phyloP scores from a whole-genome alignment of 2,329 filamentous ascomycete species.

The Neofusicoccum umdonicola region DNA sequence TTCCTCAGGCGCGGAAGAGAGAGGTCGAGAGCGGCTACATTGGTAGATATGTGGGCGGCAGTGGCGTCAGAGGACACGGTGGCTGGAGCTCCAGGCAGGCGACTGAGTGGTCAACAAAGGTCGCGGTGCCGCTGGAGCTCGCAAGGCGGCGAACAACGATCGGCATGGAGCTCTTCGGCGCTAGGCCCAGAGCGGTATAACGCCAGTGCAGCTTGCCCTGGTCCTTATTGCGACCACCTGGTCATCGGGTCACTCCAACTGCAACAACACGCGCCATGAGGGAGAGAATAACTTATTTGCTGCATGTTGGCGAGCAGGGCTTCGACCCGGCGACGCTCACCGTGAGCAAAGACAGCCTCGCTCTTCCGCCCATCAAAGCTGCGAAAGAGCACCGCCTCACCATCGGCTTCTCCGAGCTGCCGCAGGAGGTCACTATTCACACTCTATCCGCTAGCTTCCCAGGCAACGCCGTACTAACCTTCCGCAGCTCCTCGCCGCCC shows the following conservation, averaged over 20 bases:
- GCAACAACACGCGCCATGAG: conserved; percentile 54
- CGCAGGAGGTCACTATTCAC: conserved; percentile 53
- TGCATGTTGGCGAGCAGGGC: conserved; percentile 54
- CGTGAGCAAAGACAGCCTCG: conserved; percentile 54
- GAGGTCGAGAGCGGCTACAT: conserved; percentile 2
- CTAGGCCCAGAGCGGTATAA: not conserved
- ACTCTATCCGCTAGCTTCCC: not conserved
- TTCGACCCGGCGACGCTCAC: conserved; percentile 64
- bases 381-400: conserved; percentile 79
- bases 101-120: not conserved
- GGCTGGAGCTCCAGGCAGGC: not conserved
- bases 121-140: not conserved
- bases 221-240: conserved; percentile 13
- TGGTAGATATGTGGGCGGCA: not conserved
- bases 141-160: not conserved
- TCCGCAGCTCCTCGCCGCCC: conserved; percentile 55
- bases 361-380: conserved; percentile 61
- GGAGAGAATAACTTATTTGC: conserved; percentile 71
- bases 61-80: conserved; percentile 17
- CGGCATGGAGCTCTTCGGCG: not conserved
- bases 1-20: conserved; percentile 3
- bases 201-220: not conserved
- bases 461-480: not conserved
- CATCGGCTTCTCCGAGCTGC: conserved; percentile 69
- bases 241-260: not conserved